These are phyloP conservation scores for Bolboschoenus planiculmis DNA, from an alignment of 176 grass and related monocot genomes.

Conservation along the genomic window DNA sequence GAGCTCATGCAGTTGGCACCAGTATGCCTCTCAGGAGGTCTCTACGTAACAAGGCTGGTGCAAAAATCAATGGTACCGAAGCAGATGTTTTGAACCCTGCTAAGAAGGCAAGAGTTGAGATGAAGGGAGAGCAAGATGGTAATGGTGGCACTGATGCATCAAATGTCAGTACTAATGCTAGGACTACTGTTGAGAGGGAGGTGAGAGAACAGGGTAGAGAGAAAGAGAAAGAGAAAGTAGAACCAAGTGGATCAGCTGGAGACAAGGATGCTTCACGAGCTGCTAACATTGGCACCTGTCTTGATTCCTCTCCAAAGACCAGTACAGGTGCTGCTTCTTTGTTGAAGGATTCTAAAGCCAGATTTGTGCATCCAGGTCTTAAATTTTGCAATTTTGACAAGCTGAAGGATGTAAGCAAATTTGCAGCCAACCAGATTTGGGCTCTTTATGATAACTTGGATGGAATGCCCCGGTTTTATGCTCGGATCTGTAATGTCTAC, in stretches of 20 bases:
- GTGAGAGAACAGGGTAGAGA: conserved; percentile 30
- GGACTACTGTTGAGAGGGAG: conserved; percentile 16
- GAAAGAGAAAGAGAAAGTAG: not conserved
- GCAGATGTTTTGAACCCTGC: not conserved
- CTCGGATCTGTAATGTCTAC: conserved; percentile 46
- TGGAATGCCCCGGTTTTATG: conserved; percentile 91
- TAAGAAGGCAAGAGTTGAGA: conserved; percentile 8
- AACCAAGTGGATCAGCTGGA: not conserved
- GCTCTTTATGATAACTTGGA: conserved; percentile 80
- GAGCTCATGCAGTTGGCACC: not conserved
- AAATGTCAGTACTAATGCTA: not conserved
- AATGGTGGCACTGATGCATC: not conserved
- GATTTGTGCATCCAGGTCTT: conserved; percentile 52
- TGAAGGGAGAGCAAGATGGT: not conserved
- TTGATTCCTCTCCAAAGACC: not conserved
- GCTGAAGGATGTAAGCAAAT: conserved; percentile 42
- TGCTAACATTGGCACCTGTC: not conserved
- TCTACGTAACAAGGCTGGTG: not conserved
- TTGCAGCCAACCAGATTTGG: conserved; percentile 72
- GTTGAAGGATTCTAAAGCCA: not conserved
- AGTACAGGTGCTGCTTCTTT: not conserved
- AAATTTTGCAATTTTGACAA: conserved; percentile 87
- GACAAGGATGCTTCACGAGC: not conserved
- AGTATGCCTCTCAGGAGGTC: not conserved
- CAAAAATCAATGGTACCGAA: conserved; percentile 8